These are phyloP conservation scores for Carex scoparia DNA, from an alignment of 176 grass and related monocot species.

Conservation along the genomic window DNA sequence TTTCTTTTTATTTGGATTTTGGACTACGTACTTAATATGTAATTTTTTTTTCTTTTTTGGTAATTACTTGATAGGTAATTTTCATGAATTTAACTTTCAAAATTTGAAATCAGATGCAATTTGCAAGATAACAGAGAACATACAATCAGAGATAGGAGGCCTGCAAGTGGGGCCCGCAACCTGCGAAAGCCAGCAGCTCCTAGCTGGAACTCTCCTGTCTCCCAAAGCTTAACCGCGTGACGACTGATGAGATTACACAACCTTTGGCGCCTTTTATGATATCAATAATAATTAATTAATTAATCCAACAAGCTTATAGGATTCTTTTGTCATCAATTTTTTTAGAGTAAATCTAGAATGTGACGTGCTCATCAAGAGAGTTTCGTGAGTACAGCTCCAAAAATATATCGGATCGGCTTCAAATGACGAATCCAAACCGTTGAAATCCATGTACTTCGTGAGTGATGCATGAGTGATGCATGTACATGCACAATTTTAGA, in stretches of 20 bases:
- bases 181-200: neutral
- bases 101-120: neutral
- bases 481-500: no score
- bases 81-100: neutral
- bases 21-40: neutral
- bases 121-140: neutral
- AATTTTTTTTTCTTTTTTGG: neutral
- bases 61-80: neutral
- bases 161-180: neutral
- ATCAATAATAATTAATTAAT: neutral
- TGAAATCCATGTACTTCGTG: no score
- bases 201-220: slow-evolving; percentile 20
- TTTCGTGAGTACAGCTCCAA: no score
- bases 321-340: no score
- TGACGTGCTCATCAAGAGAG: no score
- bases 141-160: neutral
- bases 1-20: neutral
- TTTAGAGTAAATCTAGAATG: no score
- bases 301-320: neutral
- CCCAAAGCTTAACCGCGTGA: slow-evolving; percentile 18
- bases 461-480: no score
- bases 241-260: neutral
- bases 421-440: no score
- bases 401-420: no score
- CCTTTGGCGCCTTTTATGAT: neutral